Evolutionary conservation across 805 yeast genomes (phyloP).

Genomic region (Ogataea wickerhamii): DNA sequence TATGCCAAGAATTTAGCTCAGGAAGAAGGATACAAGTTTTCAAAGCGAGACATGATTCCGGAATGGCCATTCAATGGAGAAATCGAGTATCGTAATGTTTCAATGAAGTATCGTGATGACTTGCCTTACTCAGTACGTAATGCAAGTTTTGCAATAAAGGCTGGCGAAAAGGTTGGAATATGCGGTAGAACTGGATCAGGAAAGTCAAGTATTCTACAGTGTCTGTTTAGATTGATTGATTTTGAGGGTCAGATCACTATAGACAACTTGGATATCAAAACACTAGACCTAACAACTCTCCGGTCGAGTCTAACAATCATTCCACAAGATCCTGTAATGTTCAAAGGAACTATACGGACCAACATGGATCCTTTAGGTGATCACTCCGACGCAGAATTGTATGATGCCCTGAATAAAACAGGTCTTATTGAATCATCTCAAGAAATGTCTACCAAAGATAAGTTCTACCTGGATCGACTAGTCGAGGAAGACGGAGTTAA

Average conservation of each 20-base stretch:
- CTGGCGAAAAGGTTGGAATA: conserved; percentile 70
- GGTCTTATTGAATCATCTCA: conserved; percentile 47
- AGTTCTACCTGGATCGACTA: conserved; percentile 56
- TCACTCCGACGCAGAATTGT: conserved; percentile 50
- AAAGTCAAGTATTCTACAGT: conserved; percentile 60
- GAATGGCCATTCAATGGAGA: conserved; percentile 49
- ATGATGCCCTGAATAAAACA: conserved; percentile 57
- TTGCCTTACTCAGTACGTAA: conserved; percentile 54
- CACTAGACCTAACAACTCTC: conserved; percentile 62
- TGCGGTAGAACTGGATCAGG: conserved; percentile 94
- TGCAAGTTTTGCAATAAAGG: conserved; percentile 40
- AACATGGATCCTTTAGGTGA: conserved; percentile 75
- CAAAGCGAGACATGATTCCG: conserved; percentile 37
- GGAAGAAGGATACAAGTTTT: conserved; percentile 59
- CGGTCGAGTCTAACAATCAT: conserved; percentile 75
- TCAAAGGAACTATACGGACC: conserved; percentile 71
- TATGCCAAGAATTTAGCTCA: conserved; percentile 60
- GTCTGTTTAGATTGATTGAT: conserved; percentile 56
- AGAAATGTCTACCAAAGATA: conserved; percentile 35
- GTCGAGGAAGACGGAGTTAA: conserved; percentile 70
- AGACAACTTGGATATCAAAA: conserved; percentile 65
- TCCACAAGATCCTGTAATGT: conserved; percentile 87
- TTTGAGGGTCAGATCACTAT: conserved; percentile 55
- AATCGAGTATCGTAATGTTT: conserved; percentile 45
- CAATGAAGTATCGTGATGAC: conserved; percentile 56